These are phyloP conservation scores for Acephala macrosclerotiorum DNA, from an alignment of 2,329 filamentous ascomycete genomes.

Conservation along the genomic window DNA sequence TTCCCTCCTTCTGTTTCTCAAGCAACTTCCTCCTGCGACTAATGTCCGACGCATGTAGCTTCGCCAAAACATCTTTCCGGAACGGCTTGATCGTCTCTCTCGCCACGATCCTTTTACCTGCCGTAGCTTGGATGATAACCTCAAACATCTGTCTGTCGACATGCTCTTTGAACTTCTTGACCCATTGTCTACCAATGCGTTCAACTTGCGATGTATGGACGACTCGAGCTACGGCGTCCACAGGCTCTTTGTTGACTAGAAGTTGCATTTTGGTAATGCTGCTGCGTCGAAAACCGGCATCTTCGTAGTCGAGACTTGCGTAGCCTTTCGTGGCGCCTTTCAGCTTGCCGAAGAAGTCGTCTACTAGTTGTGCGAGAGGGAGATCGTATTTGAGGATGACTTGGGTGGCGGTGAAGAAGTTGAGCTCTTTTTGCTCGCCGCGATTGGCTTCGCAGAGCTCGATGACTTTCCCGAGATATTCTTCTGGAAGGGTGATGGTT, in stretches of 20 bases:
- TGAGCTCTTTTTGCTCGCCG: constrained; percentile 84
- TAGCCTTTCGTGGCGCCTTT: constrained; percentile 96
- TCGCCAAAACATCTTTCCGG: constrained; percentile 91
- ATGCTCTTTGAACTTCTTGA: constrained; percentile 95
- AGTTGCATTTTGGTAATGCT: constrained; percentile 89
- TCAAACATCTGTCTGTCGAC: constrained; percentile 98
- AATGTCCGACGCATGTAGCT: constrained; percentile 91
- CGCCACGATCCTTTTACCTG: constrained; percentile 83
- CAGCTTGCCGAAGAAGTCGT: constrained; percentile 96
- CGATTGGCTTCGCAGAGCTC: constrained; percentile 92
- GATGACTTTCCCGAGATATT: constrained; percentile 93
- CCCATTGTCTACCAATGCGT: constrained; percentile 84
- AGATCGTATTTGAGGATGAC: constrained; percentile 94
- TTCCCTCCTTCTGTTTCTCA: constrained; percentile 95
- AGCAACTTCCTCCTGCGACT: constrained; percentile 83
- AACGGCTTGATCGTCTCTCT: constrained; percentile 97
- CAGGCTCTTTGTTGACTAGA: constrained; percentile 90
- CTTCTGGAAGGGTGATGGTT: constrained; percentile 90
- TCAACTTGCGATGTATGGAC: constrained; percentile 85
- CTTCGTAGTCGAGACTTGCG: constrained; percentile 95
- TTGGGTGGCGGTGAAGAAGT: constrained; percentile 90
- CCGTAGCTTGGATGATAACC: constrained; percentile 90
- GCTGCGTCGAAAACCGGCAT: constrained; percentile 84
- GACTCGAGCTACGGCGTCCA: constrained; percentile 93
- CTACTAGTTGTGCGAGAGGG: constrained; percentile 87